Base-by-base conservation (phyloP, 371 early-diverging fungal genomes). In the Lichtheimia ramosa region DNA sequence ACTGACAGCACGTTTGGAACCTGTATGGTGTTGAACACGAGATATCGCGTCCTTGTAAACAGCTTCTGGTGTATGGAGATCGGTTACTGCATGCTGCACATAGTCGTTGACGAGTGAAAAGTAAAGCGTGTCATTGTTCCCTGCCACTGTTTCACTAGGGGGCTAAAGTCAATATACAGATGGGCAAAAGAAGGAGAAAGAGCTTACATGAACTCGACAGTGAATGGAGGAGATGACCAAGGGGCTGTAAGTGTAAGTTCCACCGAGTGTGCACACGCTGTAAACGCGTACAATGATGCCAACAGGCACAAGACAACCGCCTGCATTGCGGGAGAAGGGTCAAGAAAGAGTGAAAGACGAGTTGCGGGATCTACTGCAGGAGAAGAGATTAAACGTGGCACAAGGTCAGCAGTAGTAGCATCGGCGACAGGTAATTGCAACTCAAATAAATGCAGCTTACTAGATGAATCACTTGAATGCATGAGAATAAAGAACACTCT, bases 201-300 rank as follows among this genome's bases (percentile, higher is more conserved):
- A n/a, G 51, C 75, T 69, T 87, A 87, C 89, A 87, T 60, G 58
- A 87, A 76, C 73, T 88, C 87, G 23, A 87, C 72, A 1, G 83
- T 43, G 21, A 85, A 65, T 57, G 82, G 69, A 16, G 88, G 80
- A 16, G 84, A 77, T 15, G 64, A 54, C 89, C 89, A 88, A 27
- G 85, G 77, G 2, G 89, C 74, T 41, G 77, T 70, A 18, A 88
- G 63, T 14, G 77, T 75, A 8, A 75, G 66, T 46, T 83, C 77
- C 41, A 88, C 83, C 27, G 85, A 77, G 3, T 86, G 85, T 5
- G 84, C 54, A 13, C 54, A n/a, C 39, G 53, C 53, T 0, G 42
- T 25, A 23, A 43, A 10, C n/a, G 56, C 43, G 24, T 55, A 55
- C 18, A 46, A n/a, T 18, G 46, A n/a, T 21, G 21, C 46, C 2